Evolutionary conservation across 169 alveolate genomes (phyloP), one percentile per base, ranked within the genome.

Genomic region (Eimeria tenella): DNA sequence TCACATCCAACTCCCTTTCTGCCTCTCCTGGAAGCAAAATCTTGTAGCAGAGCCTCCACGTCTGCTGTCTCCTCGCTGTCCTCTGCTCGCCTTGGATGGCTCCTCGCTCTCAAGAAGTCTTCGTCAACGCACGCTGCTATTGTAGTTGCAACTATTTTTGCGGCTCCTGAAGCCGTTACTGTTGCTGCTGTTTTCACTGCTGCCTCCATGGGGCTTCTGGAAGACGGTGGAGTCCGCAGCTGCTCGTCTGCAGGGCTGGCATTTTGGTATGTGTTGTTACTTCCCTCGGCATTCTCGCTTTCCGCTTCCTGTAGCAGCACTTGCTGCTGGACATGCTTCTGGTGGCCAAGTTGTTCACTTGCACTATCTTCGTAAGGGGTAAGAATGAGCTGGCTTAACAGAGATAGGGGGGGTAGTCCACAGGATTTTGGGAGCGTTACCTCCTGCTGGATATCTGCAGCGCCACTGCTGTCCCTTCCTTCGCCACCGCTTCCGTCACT

Each of bases 41-140:
- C 58, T 11, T 74, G 84, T n/a, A 50, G 84, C 84, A 74, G 52
- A 19, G 71, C 87, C 49, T 50, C 87, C 50, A 21, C 71, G 17
- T 23, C 71, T 53, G 70, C 87, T n/a, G 53, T 52, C 70, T 8
- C 87, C 77, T 31, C 42, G 42, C 42, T 31, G 42, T 31, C 42
- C 42, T 31, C 42, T 31, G 42, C 42, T 31, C 42, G 42, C 42
- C 42, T 31, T 31, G 42, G 2, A 31, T 31, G 42, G 42, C 42
- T 31, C 42, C 42, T 31, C 2, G 42, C 42, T 31, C 42, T 31
- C 42, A 31, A 31, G n/a, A n/a, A n/a, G 25, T n/a, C 50, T n/a
- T 2, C 77, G 42, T 15, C 65, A 58, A 11, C 65, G n/a, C n/a
- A 6, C 25, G 75, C 75, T 65, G 75, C 75, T 21, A 6, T n/a